These are phyloP conservation scores for Datura wrightii DNA, from an alignment of 257 asterid genomes.

Conservation along the genomic window DNA sequence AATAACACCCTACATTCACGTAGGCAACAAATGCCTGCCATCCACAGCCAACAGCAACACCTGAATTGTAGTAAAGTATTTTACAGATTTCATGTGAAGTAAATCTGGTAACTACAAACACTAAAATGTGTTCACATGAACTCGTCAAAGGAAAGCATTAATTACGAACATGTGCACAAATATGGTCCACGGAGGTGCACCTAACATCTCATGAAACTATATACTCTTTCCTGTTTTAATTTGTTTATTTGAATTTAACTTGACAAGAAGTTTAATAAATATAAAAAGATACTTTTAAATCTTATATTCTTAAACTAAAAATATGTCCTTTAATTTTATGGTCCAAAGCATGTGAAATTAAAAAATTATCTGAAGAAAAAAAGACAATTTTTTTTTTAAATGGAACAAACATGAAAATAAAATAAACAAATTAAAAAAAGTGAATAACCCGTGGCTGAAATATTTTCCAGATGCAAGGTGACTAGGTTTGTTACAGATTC, in stretches of 20 bases:
- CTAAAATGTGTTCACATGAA: background rate
- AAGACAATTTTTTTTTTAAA: too few species aligned
- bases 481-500: background rate
- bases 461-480: background rate
- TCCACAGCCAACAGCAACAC: conserved; percentile 87
- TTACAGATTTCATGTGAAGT: background rate
- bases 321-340: too few species aligned
- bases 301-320: too few species aligned
- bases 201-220: background rate
- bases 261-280: too few species aligned
- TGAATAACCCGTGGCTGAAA: background rate
- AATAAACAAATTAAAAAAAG: too few species aligned
- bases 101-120: background rate
- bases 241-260: too few species aligned
- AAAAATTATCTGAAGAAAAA: too few species aligned
- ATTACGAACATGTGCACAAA: background rate
- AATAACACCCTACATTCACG: conserved; percentile 65
- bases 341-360: too few species aligned
- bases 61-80: conserved; percentile 35
- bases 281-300: too few species aligned
- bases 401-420: too few species aligned
- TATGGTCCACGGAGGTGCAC: background rate
- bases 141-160: background rate
- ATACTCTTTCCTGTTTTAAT: too few species aligned
- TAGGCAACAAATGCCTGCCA: conserved; percentile 84